These are phyloP conservation scores for Erodium trifolium DNA, from an alignment of 441 rosid species.

Conservation along the genomic window DNA sequence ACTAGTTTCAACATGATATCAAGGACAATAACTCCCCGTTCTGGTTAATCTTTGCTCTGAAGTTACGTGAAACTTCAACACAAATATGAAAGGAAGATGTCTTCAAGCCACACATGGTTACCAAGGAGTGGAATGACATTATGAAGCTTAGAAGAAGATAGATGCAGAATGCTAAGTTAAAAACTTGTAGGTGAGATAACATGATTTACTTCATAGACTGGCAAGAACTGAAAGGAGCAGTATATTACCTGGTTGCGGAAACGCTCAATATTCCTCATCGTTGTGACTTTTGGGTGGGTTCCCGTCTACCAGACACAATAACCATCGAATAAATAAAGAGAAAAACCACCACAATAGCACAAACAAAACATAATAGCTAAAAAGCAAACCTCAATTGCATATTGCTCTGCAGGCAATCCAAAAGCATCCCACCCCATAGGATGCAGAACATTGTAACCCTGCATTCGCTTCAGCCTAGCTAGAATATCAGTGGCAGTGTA, in stretches of 20 bases:
- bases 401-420: conserved; percentile 97
- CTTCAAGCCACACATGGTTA: not conserved
- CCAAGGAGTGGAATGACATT: not conserved
- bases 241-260: conserved; percentile 65
- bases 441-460: conserved; percentile 86
- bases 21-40: not conserved
- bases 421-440: conserved; percentile 99
- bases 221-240: conserved; percentile 12
- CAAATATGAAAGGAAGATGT: not conserved
- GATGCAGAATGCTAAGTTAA: not conserved
- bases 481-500: conserved; percentile 92
- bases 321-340: conserved; percentile 14
- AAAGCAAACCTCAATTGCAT: conserved; percentile 70
- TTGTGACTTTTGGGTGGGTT: conserved; percentile 83
- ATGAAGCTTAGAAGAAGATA: not conserved
- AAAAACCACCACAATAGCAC: conserved; percentile 13
- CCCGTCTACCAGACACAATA: conserved; percentile 56
- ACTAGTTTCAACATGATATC: not conserved
- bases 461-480: conserved; percentile 84
- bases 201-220: not conserved
- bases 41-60: not conserved
- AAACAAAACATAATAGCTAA: conserved; percentile 3
- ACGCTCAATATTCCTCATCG: conserved; percentile 76
- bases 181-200: not conserved
- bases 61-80: not conserved